Conservation (phyloP, 2,329 filamentous ascomycete species). For the Calonectria pauciramosa region DNA sequence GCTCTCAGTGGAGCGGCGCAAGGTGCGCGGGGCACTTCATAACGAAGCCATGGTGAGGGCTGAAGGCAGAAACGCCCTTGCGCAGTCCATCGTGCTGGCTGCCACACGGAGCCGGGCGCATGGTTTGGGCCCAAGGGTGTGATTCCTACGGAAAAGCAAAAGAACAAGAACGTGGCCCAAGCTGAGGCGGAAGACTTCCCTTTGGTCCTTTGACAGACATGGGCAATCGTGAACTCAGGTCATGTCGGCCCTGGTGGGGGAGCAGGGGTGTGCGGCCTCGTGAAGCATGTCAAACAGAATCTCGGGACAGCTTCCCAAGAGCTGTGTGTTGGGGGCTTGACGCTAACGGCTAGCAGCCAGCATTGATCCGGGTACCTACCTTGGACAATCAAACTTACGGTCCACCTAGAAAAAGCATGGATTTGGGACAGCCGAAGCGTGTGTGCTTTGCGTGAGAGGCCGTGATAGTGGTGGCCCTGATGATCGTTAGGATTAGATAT, state of each 20-base stretch:
- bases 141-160: conserved; percentile 12
- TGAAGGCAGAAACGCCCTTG: conserved; percentile 45
- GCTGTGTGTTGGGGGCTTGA: conserved; percentile 31
- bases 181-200: conserved; percentile 13
- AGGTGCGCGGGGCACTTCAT: conserved; percentile 66
- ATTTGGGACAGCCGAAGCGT: conserved; percentile 29
- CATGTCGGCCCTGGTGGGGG: conserved; percentile 39
- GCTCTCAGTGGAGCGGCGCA: conserved; percentile 59
- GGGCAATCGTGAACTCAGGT: conserved; percentile 44
- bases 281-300: conserved; percentile 35
- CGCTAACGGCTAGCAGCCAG: conserved; percentile 41
- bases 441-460: conserved; percentile 37
- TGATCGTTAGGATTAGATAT: conserved; percentile 46
- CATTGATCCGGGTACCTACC: conserved; percentile 42
- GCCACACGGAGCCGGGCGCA: conserved; percentile 33
- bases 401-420: conserved; percentile 40
- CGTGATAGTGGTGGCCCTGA: conserved; percentile 22
- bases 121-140: conserved; percentile 15
- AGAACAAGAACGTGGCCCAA: conserved; percentile 7
- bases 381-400: conserved; percentile 37
- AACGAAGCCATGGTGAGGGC: conserved; percentile 66
- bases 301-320: conserved; percentile 32
- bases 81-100: conserved; percentile 44
- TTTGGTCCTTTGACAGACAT: conserved; percentile 15
- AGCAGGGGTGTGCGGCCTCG: conserved; percentile 38